A percentile compares a stretch with the other conserved stretches of the same genome.
phyloP scores from a whole-genome alignment of 164 flowering plant genomes.

The Nymphaea thermarum region DNA sequence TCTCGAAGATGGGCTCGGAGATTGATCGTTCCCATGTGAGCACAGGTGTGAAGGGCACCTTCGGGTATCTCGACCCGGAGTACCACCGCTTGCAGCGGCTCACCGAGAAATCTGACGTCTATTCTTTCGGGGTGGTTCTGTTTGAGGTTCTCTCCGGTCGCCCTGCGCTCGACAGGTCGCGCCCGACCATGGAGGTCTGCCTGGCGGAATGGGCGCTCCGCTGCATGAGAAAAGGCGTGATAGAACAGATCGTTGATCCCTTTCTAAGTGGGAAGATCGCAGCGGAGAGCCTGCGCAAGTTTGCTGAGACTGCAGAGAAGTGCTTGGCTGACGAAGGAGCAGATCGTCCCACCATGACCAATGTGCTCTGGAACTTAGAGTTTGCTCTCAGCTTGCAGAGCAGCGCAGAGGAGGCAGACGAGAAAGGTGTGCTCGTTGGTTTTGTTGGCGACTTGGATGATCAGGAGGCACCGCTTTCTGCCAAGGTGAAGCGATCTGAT shows the following conservation, averaged over 20 bases:
- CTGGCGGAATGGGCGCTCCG: constrained; percentile 22
- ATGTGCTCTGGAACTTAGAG: constrained; percentile 4
- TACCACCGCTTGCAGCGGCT: not conserved
- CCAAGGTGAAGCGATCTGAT: not conserved
- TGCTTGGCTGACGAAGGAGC: not conserved
- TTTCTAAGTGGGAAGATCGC: not conserved
- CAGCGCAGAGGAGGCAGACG: not conserved
- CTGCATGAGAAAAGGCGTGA: constrained; percentile 15
- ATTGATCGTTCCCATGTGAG: not conserved
- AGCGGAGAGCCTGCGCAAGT: not conserved
- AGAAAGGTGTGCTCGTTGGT: not conserved
- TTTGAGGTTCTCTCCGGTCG: constrained; percentile 74
- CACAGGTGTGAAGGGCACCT: not conserved
- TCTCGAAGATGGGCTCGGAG: constrained; percentile 20
- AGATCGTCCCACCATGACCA: not conserved
- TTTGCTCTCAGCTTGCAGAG: not conserved
- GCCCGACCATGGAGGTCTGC: not conserved
- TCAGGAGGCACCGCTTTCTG: not conserved
- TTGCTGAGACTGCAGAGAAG: constrained; percentile 1
- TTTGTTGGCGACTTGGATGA: not conserved
- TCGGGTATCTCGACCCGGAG: constrained; percentile 5
- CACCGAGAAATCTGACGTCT: constrained; percentile 3
- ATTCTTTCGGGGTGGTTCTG: constrained; percentile 5
- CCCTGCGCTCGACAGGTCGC: constrained; percentile 19
- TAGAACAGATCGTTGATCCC: not conserved